A percentile compares a stretch with the other conserved stretches of the same genome.
Evolutionary conservation across 2,329 filamentous ascomycete genomes (phyloP).

Genomic region (Parastagonospora nodorum): DNA sequence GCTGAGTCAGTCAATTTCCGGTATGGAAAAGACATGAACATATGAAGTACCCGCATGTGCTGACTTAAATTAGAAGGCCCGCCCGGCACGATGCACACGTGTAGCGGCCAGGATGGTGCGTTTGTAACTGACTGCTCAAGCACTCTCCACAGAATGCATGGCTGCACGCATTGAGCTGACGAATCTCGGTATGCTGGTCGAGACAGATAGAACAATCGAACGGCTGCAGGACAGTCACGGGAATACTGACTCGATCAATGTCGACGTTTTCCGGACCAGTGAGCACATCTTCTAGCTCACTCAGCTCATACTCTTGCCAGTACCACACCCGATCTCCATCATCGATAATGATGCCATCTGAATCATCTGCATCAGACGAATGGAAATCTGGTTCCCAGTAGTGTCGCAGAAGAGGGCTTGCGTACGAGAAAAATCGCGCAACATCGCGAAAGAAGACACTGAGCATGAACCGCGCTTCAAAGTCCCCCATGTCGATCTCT

Average conservation of each 20-base stretch:
- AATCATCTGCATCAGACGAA: too few relatives aligned
- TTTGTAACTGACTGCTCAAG: slow-evolving; percentile 1
- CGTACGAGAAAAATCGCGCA: too few relatives aligned
- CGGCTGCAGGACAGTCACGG: background rate
- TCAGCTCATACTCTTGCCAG: background rate
- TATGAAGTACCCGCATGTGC: too few relatives aligned
- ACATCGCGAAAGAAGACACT: too few relatives aligned
- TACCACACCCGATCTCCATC: too few relatives aligned
- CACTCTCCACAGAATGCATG: slow-evolving; percentile 3
- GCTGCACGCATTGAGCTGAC: slow-evolving; percentile 1
- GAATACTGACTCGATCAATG: background rate
- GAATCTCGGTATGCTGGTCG: background rate
- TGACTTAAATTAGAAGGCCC: background rate
- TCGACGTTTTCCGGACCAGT: slow-evolving; percentile 1
- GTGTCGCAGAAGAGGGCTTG: too few relatives aligned
- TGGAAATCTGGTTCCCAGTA: too few relatives aligned
- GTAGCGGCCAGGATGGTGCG: slow-evolving; percentile 2
- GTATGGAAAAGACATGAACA: too few relatives aligned
- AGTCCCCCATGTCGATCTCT: too few relatives aligned
- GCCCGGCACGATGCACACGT: slow-evolving; percentile 6
- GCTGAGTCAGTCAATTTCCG: too few relatives aligned
- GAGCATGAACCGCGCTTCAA: too few relatives aligned
- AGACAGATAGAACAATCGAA: slow-evolving; percentile 2
- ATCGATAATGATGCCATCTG: too few relatives aligned
- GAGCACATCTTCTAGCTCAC: slow-evolving; percentile 1